These are phyloP conservation scores for Aethionema arabicum DNA, from an alignment of 345 rosid genomes.

Conservation along the genomic window DNA sequence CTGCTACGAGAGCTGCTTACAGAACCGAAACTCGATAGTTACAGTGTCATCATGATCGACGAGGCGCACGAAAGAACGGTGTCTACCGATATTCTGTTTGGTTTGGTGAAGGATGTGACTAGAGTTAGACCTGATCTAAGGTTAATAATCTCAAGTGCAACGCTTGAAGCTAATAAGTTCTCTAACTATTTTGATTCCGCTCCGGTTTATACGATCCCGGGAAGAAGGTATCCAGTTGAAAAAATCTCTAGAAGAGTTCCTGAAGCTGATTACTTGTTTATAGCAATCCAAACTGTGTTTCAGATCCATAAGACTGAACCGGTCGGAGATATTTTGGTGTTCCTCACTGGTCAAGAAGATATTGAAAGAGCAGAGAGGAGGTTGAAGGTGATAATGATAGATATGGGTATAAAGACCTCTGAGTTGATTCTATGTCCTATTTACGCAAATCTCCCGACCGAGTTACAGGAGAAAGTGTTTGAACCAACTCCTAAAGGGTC, in stretches of 20 bases:
- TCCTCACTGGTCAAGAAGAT: slow-evolving; percentile 96
- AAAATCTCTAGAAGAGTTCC: slow-evolving; percentile 69
- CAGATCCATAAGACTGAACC: slow-evolving; percentile 78
- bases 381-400: slow-evolving; percentile 68
- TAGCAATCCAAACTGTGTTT: slow-evolving; percentile 75
- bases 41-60: slow-evolving; percentile 85
- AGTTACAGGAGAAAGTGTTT: slow-evolving; percentile 88
- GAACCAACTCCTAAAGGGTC: slow-evolving; percentile 89
- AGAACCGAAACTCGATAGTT: slow-evolving; percentile 81
- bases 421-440: slow-evolving; percentile 89
- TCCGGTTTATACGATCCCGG: slow-evolving; percentile 82
- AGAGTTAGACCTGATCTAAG: slow-evolving; percentile 75
- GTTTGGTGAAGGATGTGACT: slow-evolving; percentile 59
- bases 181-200: slow-evolving; percentile 90
- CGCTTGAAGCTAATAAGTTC: slow-evolving; percentile 94
- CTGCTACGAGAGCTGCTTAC: slow-evolving; percentile 80
- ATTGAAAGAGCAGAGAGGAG: slow-evolving; percentile 84
- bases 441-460: slow-evolving; percentile 88
- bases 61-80: slow-evolving; percentile 97
- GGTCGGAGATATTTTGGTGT: slow-evolving; percentile 77
- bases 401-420: slow-evolving; percentile 73
- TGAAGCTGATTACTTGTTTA: slow-evolving; percentile 83
- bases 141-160: slow-evolving; percentile 88
- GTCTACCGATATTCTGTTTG: slow-evolving; percentile 66
- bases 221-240: slow-evolving; percentile 89